Conservation (phyloP, 768 basidiomycete species). For the Leccinum pellstonianum region DNA sequence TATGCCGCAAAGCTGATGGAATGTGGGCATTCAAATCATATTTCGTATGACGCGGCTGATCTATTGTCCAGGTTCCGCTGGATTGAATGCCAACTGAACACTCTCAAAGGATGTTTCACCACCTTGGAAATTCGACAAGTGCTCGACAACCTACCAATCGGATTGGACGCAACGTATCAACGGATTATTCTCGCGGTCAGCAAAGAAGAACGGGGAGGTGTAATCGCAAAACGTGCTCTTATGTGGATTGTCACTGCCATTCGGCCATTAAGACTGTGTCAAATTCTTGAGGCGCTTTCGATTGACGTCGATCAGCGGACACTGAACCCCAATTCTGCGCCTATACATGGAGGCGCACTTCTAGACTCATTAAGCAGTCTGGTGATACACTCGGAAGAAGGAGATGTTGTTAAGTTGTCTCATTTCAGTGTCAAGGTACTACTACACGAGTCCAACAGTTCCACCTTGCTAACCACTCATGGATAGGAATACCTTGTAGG, state of each 20-base stretch:
- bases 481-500: background rate
- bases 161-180: background rate
- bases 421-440: background rate
- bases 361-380: background rate
- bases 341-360: background rate
- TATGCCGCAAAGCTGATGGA: conserved; percentile 8
- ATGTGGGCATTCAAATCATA: conserved; percentile 2
- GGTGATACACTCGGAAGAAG: background rate
- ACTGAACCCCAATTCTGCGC: background rate
- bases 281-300: background rate
- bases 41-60: fast-evolving
- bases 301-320: background rate
- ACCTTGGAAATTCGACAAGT: background rate
- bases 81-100: background rate
- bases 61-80: background rate
- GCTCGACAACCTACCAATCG: background rate
- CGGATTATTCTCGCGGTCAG: background rate
- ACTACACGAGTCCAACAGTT: fast-evolving
- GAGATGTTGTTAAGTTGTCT: background rate
- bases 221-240: background rate
- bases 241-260: background rate
- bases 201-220: background rate
- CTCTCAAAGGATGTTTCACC: background rate
- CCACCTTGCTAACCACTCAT: background rate
- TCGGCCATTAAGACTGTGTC: background rate